phyloP scores from a whole-genome alignment of 2,329 filamentous ascomycete genomes.

The Claviceps africana region DNA sequence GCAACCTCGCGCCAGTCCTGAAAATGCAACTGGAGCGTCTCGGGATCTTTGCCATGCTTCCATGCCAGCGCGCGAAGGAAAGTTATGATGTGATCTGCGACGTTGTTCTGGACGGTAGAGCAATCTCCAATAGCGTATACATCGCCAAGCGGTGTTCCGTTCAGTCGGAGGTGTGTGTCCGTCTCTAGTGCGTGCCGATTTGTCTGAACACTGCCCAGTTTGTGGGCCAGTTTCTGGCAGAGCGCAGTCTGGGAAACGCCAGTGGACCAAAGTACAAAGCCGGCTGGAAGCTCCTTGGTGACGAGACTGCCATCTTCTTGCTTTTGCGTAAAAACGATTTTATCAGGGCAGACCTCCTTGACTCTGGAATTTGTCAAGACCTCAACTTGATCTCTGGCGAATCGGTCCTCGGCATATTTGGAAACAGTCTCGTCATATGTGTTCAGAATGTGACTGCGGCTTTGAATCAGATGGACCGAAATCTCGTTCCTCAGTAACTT shows the following conservation, averaged over 20 bases:
- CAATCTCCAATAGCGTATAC: slow-evolving; percentile 97
- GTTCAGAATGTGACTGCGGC: slow-evolving; percentile 86
- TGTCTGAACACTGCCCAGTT: slow-evolving; percentile 61
- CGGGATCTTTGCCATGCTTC: slow-evolving; percentile 81
- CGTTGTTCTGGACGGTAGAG: slow-evolving; percentile 91
- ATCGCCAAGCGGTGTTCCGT: slow-evolving; percentile 78
- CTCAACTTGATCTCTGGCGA: slow-evolving; percentile 80
- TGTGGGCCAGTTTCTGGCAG: slow-evolving; percentile 60
- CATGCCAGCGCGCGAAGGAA: slow-evolving; percentile 84
- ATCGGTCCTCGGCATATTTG: slow-evolving; percentile 79
- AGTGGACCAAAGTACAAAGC: slow-evolving; percentile 96
- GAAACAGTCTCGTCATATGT: slow-evolving; percentile 95
- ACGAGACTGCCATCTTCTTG: slow-evolving; percentile 55
- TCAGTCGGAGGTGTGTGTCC: slow-evolving; percentile 79
- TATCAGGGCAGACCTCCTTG: slow-evolving; percentile 71
- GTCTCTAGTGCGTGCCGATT: slow-evolving; percentile 91
- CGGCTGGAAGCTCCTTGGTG: slow-evolving; percentile 89
- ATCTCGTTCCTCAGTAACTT: slow-evolving; percentile 91
- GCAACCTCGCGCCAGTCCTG: slow-evolving; percentile 79
- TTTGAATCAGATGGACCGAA: slow-evolving; percentile 93
- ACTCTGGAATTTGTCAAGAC: slow-evolving; percentile 88
- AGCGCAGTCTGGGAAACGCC: slow-evolving; percentile 81
- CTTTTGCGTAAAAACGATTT: slow-evolving; percentile 80
- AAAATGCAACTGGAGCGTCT: slow-evolving; percentile 77
- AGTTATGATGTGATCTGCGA: slow-evolving; percentile 77